Conservation (phyloP, 345 rosid species). For the Sonneratia caseolaris region DNA sequence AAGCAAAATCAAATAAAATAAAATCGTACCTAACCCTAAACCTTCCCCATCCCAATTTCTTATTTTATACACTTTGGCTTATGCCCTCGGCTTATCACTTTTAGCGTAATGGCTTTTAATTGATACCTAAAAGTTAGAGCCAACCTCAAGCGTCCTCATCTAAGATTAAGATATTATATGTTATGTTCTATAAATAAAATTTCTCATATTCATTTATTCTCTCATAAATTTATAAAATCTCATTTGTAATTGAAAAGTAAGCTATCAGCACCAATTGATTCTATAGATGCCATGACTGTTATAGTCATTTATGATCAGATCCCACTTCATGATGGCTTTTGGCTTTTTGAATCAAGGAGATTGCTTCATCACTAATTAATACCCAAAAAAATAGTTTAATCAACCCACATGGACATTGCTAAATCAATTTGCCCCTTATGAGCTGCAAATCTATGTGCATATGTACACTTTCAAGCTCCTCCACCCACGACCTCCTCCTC, state of each 20-base stretch:
- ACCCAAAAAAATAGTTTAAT: too few relatives aligned
- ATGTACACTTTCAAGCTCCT: too few relatives aligned
- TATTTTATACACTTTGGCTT: not conserved
- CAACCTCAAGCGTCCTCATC: not conserved
- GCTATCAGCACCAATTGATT: not conserved
- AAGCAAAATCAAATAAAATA: not conserved
- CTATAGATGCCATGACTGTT: too few relatives aligned
- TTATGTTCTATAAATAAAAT: too few relatives aligned
- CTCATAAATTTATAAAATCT: too few relatives aligned
- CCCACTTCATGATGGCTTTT: not conserved
- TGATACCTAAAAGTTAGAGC: conserved; percentile 2
- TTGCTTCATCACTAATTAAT: conserved; percentile 3
- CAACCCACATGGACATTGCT: not conserved
- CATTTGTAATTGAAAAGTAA: too few relatives aligned
- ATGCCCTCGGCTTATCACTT: not conserved
- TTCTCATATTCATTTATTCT: too few relatives aligned
- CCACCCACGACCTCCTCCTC: too few relatives aligned
- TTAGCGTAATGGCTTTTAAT: not conserved
- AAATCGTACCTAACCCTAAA: not conserved
- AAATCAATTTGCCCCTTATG: not conserved
- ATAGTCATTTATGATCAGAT: not conserved
- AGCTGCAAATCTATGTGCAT: too few relatives aligned
- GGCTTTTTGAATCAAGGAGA: not conserved
- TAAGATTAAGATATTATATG: not conserved
- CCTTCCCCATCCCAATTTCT: not conserved